Conservation (phyloP, 176 grass and related monocot species). For the Tillandsia leiboldiana region DNA sequence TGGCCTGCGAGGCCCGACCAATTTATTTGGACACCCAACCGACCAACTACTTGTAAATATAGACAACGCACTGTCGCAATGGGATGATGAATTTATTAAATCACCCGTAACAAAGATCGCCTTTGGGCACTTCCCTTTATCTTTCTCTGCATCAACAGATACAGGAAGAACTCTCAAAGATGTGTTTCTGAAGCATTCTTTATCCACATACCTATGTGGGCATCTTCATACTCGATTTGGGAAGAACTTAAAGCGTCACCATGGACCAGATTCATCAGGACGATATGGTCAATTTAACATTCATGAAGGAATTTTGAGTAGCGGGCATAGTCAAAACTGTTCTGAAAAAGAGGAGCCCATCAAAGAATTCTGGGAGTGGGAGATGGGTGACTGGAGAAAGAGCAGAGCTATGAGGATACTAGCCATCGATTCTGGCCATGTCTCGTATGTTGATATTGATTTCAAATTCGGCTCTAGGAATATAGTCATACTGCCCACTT, state of each 20-base stretch:
- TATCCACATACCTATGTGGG: conserved; percentile 77
- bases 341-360: conserved; percentile 31
- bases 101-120: conserved; percentile 50
- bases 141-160: conserved; percentile 79
- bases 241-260: conserved; percentile 83
- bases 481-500: conserved; percentile 78
- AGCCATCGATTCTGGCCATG: conserved; percentile 76
- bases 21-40: conserved; percentile 91
- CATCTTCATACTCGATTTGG: conserved; percentile 93
- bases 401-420: conserved; percentile 71
- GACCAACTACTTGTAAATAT: conserved; percentile 56
- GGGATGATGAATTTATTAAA: conserved; percentile 42
- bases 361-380: conserved; percentile 96
- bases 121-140: conserved; percentile 77
- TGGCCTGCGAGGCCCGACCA: conserved; percentile 77
- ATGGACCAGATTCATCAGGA: conserved; percentile 36
- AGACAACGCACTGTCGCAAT: conserved; percentile 58
- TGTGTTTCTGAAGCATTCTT: conserved; percentile 74
- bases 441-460: conserved; percentile 91
- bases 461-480: conserved; percentile 76
- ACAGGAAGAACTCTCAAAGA: conserved; percentile 69
- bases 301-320: conserved; percentile 33
- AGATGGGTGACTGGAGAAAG: conserved; percentile 95
- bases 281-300: conserved; percentile 77
- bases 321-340: conserved; percentile 38